Conservation (phyloP, 495 filamentous ascomycete genomes). For the Podospora appendiculata region DNA sequence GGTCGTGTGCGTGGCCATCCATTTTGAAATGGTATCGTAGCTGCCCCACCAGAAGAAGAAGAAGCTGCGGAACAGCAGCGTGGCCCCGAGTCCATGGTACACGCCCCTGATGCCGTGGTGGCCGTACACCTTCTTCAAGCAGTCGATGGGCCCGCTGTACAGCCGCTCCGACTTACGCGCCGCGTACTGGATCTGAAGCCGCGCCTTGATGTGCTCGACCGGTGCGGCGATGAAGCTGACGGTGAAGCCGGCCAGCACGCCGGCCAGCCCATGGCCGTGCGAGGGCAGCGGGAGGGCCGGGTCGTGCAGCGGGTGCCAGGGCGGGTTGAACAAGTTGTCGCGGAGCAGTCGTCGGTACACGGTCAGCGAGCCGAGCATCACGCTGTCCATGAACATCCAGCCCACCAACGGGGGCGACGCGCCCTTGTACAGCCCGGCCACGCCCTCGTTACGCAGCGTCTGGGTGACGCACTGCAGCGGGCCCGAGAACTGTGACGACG, state of each 20-base stretch:
- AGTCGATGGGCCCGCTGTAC: slow-evolving; percentile 85
- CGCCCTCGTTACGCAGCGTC: slow-evolving; percentile 72
- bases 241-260: slow-evolving; percentile 78
- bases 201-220: slow-evolving; percentile 91
- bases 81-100: slow-evolving; percentile 78
- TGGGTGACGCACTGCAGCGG: slow-evolving; percentile 80
- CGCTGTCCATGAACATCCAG: slow-evolving; percentile 97
- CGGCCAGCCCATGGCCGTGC: slow-evolving; percentile 78
- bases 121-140: slow-evolving; percentile 55
- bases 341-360: slow-evolving; percentile 77
- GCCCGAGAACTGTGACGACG: slow-evolving; percentile 67
- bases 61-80: slow-evolving; percentile 79
- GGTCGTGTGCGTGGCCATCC: slow-evolving; percentile 56
- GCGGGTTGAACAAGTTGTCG: slow-evolving; percentile 66
- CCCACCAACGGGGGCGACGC: slow-evolving; percentile 85
- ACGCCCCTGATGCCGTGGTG: slow-evolving; percentile 69
- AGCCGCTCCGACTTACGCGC: slow-evolving; percentile 63
- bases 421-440: slow-evolving; percentile 79
- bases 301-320: slow-evolving; percentile 25
- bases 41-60: slow-evolving; percentile 98
- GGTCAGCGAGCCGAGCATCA: slow-evolving; percentile 90
- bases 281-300: slow-evolving; percentile 47
- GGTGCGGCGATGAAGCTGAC: slow-evolving; percentile 90
- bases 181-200: slow-evolving; percentile 87
- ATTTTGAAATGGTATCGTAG: slow-evolving; percentile 73